Evolutionary conservation across 108 stramenopile genomes (phyloP).

Genomic region (Fistulifera pelliculosa): DNA sequence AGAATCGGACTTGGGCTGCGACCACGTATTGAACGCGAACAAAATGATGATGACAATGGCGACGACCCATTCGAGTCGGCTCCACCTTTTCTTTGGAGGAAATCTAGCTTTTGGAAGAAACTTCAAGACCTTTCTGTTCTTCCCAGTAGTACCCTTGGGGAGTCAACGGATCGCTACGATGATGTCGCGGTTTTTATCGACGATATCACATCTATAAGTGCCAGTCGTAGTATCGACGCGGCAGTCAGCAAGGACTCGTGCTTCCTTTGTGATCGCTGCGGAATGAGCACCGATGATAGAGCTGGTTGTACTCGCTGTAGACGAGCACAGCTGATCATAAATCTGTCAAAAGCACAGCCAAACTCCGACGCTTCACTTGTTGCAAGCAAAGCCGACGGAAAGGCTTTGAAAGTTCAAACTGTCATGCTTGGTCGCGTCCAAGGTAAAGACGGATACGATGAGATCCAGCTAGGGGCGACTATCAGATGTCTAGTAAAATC

Average conservation of each 20-base stretch:
- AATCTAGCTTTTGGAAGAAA: background rate
- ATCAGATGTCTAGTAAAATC: constrained; percentile 34
- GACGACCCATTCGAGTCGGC: background rate
- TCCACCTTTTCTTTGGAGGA: constrained; percentile 1
- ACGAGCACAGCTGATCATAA: constrained; percentile 48
- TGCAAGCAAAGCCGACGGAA: constrained; percentile 3
- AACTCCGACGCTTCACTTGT: background rate
- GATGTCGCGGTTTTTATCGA: constrained; percentile 66
- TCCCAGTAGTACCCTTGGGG: constrained; percentile 29
- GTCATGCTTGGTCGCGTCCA: constrained; percentile 52
- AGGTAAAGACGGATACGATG: constrained; percentile 29
- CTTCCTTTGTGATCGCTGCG: constrained; percentile 60
- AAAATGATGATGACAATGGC: constrained; percentile 1
- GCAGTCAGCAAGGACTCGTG: constrained; percentile 7
- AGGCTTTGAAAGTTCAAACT: constrained; percentile 36
- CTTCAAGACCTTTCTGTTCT: constrained; percentile 1
- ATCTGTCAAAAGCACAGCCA: constrained; percentile 38
- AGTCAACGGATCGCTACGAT: constrained; percentile 52
- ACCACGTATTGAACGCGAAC: constrained; percentile 15
- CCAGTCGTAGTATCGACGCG: background rate
- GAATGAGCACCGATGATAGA: constrained; percentile 33
- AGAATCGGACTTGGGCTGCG: constrained; percentile 66
- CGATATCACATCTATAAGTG: constrained; percentile 13
- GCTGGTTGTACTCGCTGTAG: constrained; percentile 63
- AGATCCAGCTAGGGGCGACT: constrained; percentile 28